Evolutionary conservation across 225 moss, liverwort and hornwort species (phyloP), one percentile per base, ranked within the genome.

Genomic region (Climacium dendroides): DNA sequence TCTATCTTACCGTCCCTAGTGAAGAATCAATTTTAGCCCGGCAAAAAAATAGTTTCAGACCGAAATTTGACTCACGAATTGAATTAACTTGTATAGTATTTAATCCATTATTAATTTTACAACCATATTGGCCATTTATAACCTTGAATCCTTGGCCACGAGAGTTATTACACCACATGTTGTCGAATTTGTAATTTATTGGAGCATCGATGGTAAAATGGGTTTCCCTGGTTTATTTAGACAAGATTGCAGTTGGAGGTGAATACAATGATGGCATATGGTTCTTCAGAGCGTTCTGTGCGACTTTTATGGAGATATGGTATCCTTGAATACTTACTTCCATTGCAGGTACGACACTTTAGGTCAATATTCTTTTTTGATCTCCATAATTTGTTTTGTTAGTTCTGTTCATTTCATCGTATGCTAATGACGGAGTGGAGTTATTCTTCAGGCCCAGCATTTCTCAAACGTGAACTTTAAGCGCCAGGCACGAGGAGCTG

Each of bases 221-320:
- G 37, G 74, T 76, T 52, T 32, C 25, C 88, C 62, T 90, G 85
- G 82, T 85, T 74, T 79, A 28, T 78, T 41, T 77, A 92, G 93
- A 92, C 93, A 88, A 93, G 98, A 85, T 89, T 96, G 88, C 95
- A 94, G 94, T 85, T 95, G 85, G 98, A 99, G 89, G 94, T 94
- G 86, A 97, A 99, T 80, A 95, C 95, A 87, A 93, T 95, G 85
- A 94, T 99, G 92, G 95, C 97, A 75, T 95, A 99, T 89, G 98
- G 98, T 79, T 90, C 97, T 81, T 95, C 96, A 89, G 97, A 97
- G 91, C 95, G 96, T 64, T 97, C 98, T 52, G 43, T 97, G 59
- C 93, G 98, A 80, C 92, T 99, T 52, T 89, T 97, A 65, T 99
- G 97, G 96, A 97, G 94, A 99, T 97, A 97, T 76, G 96, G 98